phyloP scores from a whole-genome alignment of 1,284 basidiomycete species.

The Ceratobasidium sp. region DNA sequence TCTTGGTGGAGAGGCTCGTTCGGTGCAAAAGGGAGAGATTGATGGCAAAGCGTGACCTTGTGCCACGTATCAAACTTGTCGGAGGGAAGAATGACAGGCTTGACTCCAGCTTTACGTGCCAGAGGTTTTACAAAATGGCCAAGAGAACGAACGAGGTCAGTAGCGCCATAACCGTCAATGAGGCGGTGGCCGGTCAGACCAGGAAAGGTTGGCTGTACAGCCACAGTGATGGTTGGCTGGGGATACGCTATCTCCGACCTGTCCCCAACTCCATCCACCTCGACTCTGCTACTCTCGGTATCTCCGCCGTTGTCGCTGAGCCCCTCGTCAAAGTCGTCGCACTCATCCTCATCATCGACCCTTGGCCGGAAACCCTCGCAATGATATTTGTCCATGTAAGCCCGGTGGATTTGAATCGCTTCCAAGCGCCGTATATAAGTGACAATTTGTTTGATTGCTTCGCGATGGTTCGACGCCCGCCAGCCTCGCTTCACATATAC shows the following conservation, averaged over 20 bases:
- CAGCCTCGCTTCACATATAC: not conserved
- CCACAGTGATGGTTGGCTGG: slow-evolving; percentile 12
- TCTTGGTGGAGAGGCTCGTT: slow-evolving; percentile 2
- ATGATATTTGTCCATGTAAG: not conserved
- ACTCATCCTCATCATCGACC: not conserved
- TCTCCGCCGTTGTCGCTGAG: no score
- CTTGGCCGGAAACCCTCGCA: no score
- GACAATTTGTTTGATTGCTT: slow-evolving; percentile 11
- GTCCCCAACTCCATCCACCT: not conserved
- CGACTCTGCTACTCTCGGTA: not conserved
- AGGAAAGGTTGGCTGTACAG: slow-evolving; percentile 5
- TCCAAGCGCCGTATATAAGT: slow-evolving; percentile 22
- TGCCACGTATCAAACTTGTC: slow-evolving; percentile 10
- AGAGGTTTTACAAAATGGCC: not conserved
- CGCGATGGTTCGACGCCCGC: not conserved
- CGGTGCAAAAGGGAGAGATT: not conserved
- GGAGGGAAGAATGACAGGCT: not conserved
- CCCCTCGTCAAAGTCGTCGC: no score
- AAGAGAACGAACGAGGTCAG: slow-evolving; percentile 17
- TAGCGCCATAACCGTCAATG: not conserved
- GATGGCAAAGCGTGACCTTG: not conserved
- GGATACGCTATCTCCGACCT: not conserved
- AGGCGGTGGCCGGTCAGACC: not conserved
- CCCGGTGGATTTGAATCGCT: slow-evolving; percentile 10
- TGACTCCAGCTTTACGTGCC: not conserved